phyloP scores from a whole-genome alignment of 192 early-diverging fungal species.

The Cetraspora pellucida region DNA sequence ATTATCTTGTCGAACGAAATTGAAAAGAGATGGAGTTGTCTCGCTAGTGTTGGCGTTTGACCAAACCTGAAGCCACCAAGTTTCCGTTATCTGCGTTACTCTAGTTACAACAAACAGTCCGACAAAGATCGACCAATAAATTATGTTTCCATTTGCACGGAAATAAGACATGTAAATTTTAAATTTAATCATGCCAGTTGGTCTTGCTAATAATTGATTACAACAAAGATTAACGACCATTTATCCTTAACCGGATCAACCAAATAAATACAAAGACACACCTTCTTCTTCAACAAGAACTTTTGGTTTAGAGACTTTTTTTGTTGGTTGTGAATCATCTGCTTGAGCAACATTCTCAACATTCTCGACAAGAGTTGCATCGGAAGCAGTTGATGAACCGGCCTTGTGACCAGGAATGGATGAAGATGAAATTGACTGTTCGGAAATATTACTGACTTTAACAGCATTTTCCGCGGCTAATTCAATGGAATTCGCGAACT shows the following conservation, averaged over 20 bases:
- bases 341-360: conserved; percentile 49
- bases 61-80: conserved; percentile 34
- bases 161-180: conserved; percentile 81
- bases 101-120: conserved; percentile 48
- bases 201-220: conserved; percentile 54
- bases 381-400: not conserved
- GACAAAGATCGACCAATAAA: conserved; percentile 62
- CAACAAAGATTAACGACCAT: not conserved
- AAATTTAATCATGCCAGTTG: conserved; percentile 73
- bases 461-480: not conserved
- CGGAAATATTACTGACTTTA: not conserved
- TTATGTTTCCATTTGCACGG: conserved; percentile 61
- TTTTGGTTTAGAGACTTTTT: conserved; percentile 61
- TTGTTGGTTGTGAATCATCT: not conserved
- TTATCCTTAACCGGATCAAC: not conserved
- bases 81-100: conserved; percentile 44
- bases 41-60: not conserved
- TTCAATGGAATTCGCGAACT: not conserved
- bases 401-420: not conserved
- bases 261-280: not conserved
- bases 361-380: conserved; percentile 58
- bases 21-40: too few relatives aligned
- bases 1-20: too few relatives aligned
- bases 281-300: conserved; percentile 45
- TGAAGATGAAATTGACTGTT: not conserved